Conservation (phyloP, 2,329 filamentous ascomycete genomes). For the Hymenoscyphus occultus region DNA sequence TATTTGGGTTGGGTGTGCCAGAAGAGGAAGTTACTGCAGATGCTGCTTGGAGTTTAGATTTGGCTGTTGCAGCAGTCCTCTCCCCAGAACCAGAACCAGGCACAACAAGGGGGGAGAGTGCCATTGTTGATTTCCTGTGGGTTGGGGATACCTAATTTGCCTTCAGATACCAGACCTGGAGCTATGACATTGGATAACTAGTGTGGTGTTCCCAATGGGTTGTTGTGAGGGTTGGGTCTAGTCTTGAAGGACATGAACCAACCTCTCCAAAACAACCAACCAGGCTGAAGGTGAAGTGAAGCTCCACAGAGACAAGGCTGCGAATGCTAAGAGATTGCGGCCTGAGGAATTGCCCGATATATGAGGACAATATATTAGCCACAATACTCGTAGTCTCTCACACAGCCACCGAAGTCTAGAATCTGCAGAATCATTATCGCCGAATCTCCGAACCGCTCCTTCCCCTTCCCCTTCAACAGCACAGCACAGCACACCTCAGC, state of each 20-base stretch:
- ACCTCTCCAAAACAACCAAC: background rate
- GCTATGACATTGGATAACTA: background rate
- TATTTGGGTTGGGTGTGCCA: slow-evolving; percentile 24
- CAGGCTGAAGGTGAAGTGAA: background rate
- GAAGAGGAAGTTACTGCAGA: slow-evolving; percentile 17
- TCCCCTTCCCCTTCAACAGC: too few species aligned
- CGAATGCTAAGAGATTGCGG: background rate
- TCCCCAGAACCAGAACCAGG: slow-evolving; percentile 22
- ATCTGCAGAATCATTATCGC: background rate
- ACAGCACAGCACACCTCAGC: background rate
- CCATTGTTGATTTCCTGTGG: slow-evolving; percentile 18
- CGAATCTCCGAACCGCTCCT: background rate
- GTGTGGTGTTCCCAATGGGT: background rate
- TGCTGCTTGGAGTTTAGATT: slow-evolving; percentile 23
- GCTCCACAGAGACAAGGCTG: slow-evolving; percentile 6
- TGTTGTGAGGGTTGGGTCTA: background rate
- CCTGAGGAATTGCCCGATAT: background rate
- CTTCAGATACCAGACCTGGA: background rate
- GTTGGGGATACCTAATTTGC: background rate
- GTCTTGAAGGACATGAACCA: background rate
- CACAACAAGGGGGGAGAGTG: slow-evolving; percentile 27
- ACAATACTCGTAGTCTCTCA: background rate
- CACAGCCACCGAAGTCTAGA: background rate
- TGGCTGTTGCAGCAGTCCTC: slow-evolving; percentile 12
- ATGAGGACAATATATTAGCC: too few species aligned